Evolutionary conservation across 495 filamentous ascomycete genomes (phyloP).

Genomic region (Lophiostoma macrostomum): DNA sequence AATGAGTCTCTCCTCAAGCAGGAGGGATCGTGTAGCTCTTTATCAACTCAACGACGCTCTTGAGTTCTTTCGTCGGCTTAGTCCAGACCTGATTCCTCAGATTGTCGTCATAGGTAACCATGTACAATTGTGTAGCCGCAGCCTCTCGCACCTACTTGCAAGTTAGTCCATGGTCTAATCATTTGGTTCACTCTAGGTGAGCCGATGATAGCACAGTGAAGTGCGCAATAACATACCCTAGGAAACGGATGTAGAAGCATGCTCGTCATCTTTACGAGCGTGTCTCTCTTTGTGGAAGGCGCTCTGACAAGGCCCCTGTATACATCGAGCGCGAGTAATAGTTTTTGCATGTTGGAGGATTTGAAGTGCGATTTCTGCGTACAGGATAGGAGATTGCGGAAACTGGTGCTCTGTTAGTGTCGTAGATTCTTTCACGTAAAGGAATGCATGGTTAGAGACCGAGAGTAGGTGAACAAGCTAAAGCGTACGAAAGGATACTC

Average conservation of each 20-base stretch:
- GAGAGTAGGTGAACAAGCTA: too few species aligned
- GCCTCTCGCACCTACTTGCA: slow-evolving; percentile 36
- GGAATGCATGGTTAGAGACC: background rate
- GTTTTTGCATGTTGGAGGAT: slow-evolving; percentile 69
- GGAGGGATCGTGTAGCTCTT: too few species aligned
- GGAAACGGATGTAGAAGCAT: slow-evolving; percentile 66
- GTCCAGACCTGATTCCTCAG: slow-evolving; percentile 33
- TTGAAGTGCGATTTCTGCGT: slow-evolving; percentile 80
- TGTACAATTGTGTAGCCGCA: slow-evolving; percentile 46
- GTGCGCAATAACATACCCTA: slow-evolving; percentile 43
- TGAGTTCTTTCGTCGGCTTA: slow-evolving; percentile 21
- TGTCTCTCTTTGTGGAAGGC: slow-evolving; percentile 44
- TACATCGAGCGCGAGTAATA: slow-evolving; percentile 72
- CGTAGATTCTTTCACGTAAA: background rate
- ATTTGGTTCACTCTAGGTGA: background rate
- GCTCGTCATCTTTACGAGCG: slow-evolving; percentile 53
- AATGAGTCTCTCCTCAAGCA: too few species aligned
- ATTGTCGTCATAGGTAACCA: slow-evolving; percentile 27
- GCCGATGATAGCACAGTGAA: background rate
- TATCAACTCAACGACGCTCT: slow-evolving; percentile 13
- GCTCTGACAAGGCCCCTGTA: slow-evolving; percentile 64
- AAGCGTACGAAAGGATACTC: slow-evolving; percentile 5
- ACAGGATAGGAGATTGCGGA: slow-evolving; percentile 60
- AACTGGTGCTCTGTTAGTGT: slow-evolving; percentile 39
- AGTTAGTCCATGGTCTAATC: background rate